Conservation (phyloP, 257 asterid species). For the Lantana camara region DNA sequence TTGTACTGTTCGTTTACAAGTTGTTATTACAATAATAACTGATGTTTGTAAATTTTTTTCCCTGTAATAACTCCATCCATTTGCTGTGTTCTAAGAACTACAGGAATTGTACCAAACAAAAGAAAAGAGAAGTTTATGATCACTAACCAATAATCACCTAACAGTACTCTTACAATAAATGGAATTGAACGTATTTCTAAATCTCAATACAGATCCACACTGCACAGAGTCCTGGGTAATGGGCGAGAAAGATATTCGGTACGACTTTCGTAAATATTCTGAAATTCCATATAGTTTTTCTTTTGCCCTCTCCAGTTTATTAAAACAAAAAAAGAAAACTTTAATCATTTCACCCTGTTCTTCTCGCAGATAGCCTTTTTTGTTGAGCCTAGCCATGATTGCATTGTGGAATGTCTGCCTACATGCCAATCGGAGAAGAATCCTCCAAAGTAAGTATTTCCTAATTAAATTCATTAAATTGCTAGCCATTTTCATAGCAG, state of each 20-base stretch:
- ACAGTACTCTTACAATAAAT: no score
- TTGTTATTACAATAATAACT: no score
- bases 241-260: conserved; percentile 91
- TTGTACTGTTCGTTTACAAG: no score
- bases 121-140: no score
- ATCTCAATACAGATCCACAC: conserved; percentile 66
- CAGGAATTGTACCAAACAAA: no score
- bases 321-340: no score
- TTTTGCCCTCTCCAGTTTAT: neutral
- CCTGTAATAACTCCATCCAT: neutral
- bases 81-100: neutral
- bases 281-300: neutral
- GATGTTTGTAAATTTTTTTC: neutral
- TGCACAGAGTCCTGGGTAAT: conserved; percentile 82
- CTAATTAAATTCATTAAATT: neutral
- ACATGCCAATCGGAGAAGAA: conserved; percentile 74
- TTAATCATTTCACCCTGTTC: no score
- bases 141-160: no score
- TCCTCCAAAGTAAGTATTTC: conserved; percentile 73
- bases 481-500: neutral
- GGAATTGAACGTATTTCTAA: neutral
- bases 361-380: conserved; percentile 72
- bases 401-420: conserved; percentile 80
- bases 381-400: conserved; percentile 70
- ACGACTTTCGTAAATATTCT: conserved; percentile 37